phyloP scores from a whole-genome alignment of 805 yeast species.

The Phaffomyces thermotolerans region DNA sequence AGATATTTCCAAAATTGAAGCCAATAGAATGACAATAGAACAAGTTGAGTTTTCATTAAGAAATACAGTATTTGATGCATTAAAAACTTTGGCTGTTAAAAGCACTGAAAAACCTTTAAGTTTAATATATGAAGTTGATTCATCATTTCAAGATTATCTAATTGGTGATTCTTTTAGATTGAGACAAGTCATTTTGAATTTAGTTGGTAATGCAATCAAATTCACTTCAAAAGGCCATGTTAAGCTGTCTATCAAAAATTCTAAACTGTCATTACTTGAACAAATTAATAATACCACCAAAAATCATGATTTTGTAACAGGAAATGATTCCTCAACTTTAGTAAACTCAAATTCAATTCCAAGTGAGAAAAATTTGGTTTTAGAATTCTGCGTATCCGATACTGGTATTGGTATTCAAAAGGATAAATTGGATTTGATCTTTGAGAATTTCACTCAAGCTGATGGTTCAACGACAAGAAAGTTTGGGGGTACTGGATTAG shows the following conservation, averaged over 20 bases:
- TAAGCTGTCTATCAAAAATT: constrained; percentile 62
- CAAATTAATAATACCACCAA: constrained; percentile 19
- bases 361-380: constrained; percentile 57
- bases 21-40: constrained; percentile 88
- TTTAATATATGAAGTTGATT: constrained; percentile 72
- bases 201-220: constrained; percentile 86
- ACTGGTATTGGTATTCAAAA: constrained; percentile 86
- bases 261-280: constrained; percentile 22
- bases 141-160: constrained; percentile 78
- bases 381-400: constrained; percentile 83
- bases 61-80: constrained; percentile 84
- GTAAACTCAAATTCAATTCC: constrained; percentile 42
- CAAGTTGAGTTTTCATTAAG: constrained; percentile 79
- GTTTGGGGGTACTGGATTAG: constrained; percentile 89
- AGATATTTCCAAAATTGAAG: constrained; percentile 90
- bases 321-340: constrained; percentile 17
- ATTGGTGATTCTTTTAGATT: constrained; percentile 85
- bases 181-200: constrained; percentile 77
- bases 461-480: constrained; percentile 90
- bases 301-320: constrained; percentile 24
- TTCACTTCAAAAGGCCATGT: constrained; percentile 81
- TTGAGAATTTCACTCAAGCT: constrained; percentile 87
- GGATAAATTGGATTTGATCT: constrained; percentile 74
- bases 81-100: constrained; percentile 82
- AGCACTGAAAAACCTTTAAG: constrained; percentile 82